Percentiles rank a stretch among this genome's conserved stretches.
Conservation (phyloP, 805 yeast genomes). For the Hermanozyma aechmeae region DNA sequence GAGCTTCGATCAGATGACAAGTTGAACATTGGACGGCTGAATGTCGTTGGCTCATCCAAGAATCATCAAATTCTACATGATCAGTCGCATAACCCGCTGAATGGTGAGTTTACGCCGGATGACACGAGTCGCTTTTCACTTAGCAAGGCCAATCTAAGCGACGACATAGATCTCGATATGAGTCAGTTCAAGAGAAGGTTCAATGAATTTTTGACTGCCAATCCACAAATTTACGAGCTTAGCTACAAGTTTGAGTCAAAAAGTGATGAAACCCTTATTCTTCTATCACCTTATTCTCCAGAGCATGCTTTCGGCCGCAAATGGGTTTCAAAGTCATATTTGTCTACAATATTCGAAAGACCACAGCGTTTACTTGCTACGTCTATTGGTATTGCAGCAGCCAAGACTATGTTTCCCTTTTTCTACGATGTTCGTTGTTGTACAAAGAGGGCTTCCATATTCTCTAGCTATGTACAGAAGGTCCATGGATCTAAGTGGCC, state of each 20-base stretch:
- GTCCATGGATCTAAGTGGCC: slow-evolving; percentile 79
- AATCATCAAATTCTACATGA: not conserved
- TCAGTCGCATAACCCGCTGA: slow-evolving; percentile 1
- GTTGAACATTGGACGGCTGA: not conserved
- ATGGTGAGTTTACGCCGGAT: no score
- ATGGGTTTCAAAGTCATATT: slow-evolving; percentile 66
- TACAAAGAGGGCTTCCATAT: slow-evolving; percentile 37
- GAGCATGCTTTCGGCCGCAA: slow-evolving; percentile 65
- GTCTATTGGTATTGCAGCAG: slow-evolving; percentile 72
- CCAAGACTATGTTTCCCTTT: slow-evolving; percentile 58
- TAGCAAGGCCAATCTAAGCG: slow-evolving; percentile 13
- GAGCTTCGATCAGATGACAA: slow-evolving; percentile 1
- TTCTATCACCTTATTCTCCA: slow-evolving; percentile 61
- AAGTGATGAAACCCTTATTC: slow-evolving; percentile 43
- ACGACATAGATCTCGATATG: slow-evolving; percentile 29
- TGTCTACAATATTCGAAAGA: slow-evolving; percentile 66
- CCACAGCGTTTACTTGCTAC: slow-evolving; percentile 74
- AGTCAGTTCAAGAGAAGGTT: slow-evolving; percentile 33
- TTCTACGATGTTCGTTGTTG: slow-evolving; percentile 42
- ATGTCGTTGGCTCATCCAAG: not conserved
- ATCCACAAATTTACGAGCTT: slow-evolving; percentile 32
- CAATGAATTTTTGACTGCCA: slow-evolving; percentile 30
- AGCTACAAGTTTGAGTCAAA: slow-evolving; percentile 27
- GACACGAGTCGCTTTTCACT: not conserved
- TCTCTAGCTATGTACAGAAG: slow-evolving; percentile 50